Base-by-base conservation (phyloP, 495 filamentous ascomycete genomes). In the Neurospora sp. region DNA sequence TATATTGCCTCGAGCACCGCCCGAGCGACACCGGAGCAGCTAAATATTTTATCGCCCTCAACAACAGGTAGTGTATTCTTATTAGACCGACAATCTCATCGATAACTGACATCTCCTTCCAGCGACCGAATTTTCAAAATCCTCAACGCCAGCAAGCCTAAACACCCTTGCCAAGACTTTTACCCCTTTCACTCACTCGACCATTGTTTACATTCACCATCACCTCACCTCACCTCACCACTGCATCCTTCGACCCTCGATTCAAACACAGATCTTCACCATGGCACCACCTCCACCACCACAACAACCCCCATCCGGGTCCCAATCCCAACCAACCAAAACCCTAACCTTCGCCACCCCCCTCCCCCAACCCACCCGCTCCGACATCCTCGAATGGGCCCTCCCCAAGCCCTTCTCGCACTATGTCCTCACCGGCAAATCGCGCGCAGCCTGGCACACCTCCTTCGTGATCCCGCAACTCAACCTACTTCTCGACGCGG, bases 391-490 rank as follows among this genome's bases (percentile, higher is more conserved):
- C 16, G 79, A 81, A 59, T 83, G 81, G 80, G 69, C 75, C 17
- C 80, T 83, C 72, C 81, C 81, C 35, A 76, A 75, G n/a, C 81
- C 81, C 0, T 79, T 76, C 75, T 71, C 76, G 38, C 71, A 79
- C 73, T 77, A 78, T 70, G 73, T 78, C 40, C 77, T 83, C 3
- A 81, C 79, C 16, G 81, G 81, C 40, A 75, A 75, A 12, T 83
- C 81, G 2, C 79, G 81, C 37, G 81, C 81, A 3, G 81, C 81
- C 40, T 83, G 81, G 81, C 81, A 83, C 77, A 83, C 81, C 17
- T 83, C 81, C 9, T 83, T 83, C 68, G 74, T 83, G 31, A 76
- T 83, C 70, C 78, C 81, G 12, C 76, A 79, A 70, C 79, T 83
- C 69, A 79, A 81, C 68, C 77, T 83, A 12, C 76, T 83, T 17